Evolutionary conservation across 108 stramenopile genomes (phyloP).

Genomic region (Skeletonema marinoi): DNA sequence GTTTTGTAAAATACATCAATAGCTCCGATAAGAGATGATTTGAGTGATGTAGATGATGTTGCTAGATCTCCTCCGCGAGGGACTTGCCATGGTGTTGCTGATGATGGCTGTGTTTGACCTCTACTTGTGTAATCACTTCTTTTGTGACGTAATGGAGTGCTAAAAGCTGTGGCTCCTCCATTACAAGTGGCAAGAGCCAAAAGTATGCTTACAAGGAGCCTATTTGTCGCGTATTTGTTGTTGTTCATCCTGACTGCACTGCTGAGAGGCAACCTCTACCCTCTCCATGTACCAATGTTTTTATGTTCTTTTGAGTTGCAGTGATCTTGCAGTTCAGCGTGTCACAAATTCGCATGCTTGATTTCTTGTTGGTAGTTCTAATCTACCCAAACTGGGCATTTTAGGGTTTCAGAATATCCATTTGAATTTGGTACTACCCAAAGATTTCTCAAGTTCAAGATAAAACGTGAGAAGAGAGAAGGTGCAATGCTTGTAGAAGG

Average conservation of each 20-base stretch:
- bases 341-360: too few relatives aligned
- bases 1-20: conserved; percentile 54
- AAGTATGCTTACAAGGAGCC: not conserved
- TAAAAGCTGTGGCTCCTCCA: not conserved
- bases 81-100: not conserved
- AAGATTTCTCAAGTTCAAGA: too few relatives aligned
- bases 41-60: not conserved
- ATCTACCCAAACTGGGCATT: too few relatives aligned
- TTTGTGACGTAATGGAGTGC: not conserved
- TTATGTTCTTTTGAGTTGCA: too few relatives aligned
- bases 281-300: too few relatives aligned
- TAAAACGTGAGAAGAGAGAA: too few relatives aligned
- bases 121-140: not conserved
- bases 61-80: not conserved
- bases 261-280: too few relatives aligned
- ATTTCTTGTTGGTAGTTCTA: too few relatives aligned
- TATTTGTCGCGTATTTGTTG: not conserved
- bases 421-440: too few relatives aligned
- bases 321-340: too few relatives aligned
- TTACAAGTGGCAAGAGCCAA: not conserved
- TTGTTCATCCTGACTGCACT: not conserved
- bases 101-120: not conserved
- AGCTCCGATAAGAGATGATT: not conserved
- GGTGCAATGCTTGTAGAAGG: too few relatives aligned
- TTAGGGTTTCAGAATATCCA: too few relatives aligned